phyloP scores from a whole-genome alignment of 2,329 filamentous ascomycete species.

The Rasamsonia emersonii region DNA sequence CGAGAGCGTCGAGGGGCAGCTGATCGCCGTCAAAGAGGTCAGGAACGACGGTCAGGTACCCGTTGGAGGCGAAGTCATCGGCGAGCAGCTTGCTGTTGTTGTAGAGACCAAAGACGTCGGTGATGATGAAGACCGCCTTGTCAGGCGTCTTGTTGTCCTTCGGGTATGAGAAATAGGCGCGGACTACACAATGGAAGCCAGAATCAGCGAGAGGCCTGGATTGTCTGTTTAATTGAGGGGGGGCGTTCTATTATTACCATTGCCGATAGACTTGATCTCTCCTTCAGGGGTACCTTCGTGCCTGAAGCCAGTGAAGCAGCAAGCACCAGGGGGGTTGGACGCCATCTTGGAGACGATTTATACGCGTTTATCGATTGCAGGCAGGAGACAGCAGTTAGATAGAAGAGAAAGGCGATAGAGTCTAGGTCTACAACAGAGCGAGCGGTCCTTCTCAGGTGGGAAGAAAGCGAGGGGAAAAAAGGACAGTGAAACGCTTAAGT shows the following conservation, averaged over 20 bases:
- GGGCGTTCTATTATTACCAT: conserved; percentile 38
- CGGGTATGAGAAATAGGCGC: conserved; percentile 49
- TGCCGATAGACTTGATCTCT: conserved; percentile 39
- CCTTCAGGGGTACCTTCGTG: conserved; percentile 44
- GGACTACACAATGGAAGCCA: conserved; percentile 28
- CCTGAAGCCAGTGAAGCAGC: conserved; percentile 43
- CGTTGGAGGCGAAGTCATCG: conserved; percentile 66
- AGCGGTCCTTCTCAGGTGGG: no score
- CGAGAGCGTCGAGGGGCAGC: conserved; percentile 44
- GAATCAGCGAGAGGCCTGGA: not conserved
- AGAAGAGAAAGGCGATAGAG: no score
- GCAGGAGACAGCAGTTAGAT: no score
- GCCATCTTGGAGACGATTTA: no score
- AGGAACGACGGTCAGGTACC: conserved; percentile 60
- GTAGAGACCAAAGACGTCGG: conserved; percentile 53
- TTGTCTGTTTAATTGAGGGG: not conserved
- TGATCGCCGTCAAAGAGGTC: conserved; percentile 64
- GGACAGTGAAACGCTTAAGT: no score
- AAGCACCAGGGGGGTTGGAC: conserved; percentile 41
- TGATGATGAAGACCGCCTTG: conserved; percentile 48
- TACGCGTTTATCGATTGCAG: no score
- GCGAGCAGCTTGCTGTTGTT: conserved; percentile 57
- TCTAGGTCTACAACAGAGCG: no score
- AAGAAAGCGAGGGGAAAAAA: no score
- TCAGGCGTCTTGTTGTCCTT: conserved; percentile 41